Base-by-base conservation (phyloP, 2,329 filamentous ascomycete species). In the Colletotrichum musicola region DNA sequence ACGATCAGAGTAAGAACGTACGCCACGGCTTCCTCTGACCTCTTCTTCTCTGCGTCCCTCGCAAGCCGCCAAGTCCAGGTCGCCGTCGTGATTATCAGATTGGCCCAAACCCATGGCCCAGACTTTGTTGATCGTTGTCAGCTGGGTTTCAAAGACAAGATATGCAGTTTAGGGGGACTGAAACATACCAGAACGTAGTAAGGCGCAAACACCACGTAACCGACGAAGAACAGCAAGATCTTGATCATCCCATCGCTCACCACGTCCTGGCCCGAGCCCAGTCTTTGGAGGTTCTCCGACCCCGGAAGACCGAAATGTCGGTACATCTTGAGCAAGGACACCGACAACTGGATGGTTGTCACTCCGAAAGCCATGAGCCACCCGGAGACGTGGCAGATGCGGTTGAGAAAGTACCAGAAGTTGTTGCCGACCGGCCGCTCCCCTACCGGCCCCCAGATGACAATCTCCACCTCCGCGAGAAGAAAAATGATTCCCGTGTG, bases 21-120 rank as follows among this genome's bases (percentile, higher is more conserved):
- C n/a, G n/a, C n/a, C n/a, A n/a, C n/a, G n/a, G n/a, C n/a, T n/a
- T n/a, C n/a, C n/a, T n/a, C n/a, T n/a, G n/a, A n/a, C n/a, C n/a
- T n/a, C n/a, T n/a, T n/a, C n/a, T n/a, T n/a, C n/a, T n/a, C n/a
- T n/a, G n/a, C n/a, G n/a, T n/a, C n/a, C n/a, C n/a, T n/a, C n/a
- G n/a, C n/a, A n/a, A n/a, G n/a, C n/a, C n/a, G n/a, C n/a, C n/a
- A n/a, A n/a, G n/a, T n/a, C n/a, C n/a, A n/a, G 3, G 14, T 46
- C 6, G 54, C 20, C 18, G 40, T 57, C 12, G 54, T 57, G 0
- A 42, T 27, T 4, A 57, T 25, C 16, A 57, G 6, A 35, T 46
- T 57, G 38, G 18, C 54, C 54, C 54, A 57, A 18, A 46, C 13
- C 54, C 40, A 57, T 14, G 54, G 38, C 13, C 54, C 54, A n/a